Evolutionary conservation across 805 yeast species (phyloP).

Genomic region (Starmerella vaccinii): DNA sequence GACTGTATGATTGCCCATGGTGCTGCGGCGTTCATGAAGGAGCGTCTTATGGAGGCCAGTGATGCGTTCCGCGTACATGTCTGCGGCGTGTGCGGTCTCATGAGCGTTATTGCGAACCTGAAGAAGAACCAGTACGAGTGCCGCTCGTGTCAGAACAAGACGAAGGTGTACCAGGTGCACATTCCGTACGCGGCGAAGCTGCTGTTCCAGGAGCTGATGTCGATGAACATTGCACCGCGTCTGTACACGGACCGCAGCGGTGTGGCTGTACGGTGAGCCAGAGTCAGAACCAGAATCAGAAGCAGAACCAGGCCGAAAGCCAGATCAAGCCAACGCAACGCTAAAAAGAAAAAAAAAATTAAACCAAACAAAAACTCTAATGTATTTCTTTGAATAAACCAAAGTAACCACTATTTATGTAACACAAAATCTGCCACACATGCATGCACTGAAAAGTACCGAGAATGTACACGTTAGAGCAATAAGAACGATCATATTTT

Average conservation of each 20-base stretch:
- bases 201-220: slow-evolving; percentile 97
- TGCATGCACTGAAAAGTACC: no score
- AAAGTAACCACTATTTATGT: background rate
- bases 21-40: slow-evolving; percentile 96
- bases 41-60: slow-evolving; percentile 96
- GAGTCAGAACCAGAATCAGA: no score
- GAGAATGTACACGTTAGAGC: no score
- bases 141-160: slow-evolving; percentile 96
- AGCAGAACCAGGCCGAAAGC: no score
- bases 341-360: background rate
- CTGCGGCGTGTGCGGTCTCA: slow-evolving; percentile 96
- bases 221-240: slow-evolving; percentile 97
- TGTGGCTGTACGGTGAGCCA: slow-evolving; percentile 30
- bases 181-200: slow-evolving; percentile 98
- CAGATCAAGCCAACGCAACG: no score
- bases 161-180: slow-evolving; percentile 93
- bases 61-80: slow-evolving; percentile 98
- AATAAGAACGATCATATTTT: no score
- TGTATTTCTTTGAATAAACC: no score
- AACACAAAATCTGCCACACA: no score
- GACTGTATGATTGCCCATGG: slow-evolving; percentile 99
- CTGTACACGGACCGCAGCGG: slow-evolving; percentile 87
- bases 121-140: slow-evolving; percentile 98
- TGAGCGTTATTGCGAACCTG: slow-evolving; percentile 94
- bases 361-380: background rate